Percentiles rank a stretch among this genome's conserved stretches.
Evolutionary conservation across 805 yeast species (phyloP).

Genomic region (Saccharomycopsis javanensis): DNA sequence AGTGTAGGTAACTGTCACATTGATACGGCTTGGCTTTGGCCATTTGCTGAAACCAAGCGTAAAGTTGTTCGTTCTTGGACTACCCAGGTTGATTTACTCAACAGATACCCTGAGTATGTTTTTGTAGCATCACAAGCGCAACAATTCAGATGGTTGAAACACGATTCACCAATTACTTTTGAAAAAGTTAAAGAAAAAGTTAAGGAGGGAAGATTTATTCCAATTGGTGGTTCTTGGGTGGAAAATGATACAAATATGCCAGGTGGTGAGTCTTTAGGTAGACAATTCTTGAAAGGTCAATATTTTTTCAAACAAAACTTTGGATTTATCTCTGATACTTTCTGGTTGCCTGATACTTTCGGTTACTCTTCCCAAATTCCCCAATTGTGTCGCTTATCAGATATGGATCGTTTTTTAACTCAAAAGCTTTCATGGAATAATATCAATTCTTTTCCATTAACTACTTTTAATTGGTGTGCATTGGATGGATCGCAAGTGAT

Average conservation of each 20-base stretch:
- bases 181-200: slow-evolving; percentile 48
- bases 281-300: slow-evolving; percentile 90
- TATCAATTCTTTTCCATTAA: slow-evolving; percentile 79
- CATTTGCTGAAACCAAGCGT: slow-evolving; percentile 92
- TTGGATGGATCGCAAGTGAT: slow-evolving; percentile 88
- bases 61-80: slow-evolving; percentile 95
- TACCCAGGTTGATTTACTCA: slow-evolving; percentile 75
- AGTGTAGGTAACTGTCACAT: slow-evolving; percentile 94
- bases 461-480: slow-evolving; percentile 93
- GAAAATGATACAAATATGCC: slow-evolving; percentile 96
- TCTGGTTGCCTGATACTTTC: slow-evolving; percentile 97
- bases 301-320: slow-evolving; percentile 72
- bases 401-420: slow-evolving; percentile 75
- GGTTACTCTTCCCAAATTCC: slow-evolving; percentile 96
- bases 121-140: slow-evolving; percentile 96
- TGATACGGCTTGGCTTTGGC: slow-evolving; percentile 99
- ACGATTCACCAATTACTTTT: slow-evolving; percentile 79
- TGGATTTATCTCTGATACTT: slow-evolving; percentile 63
- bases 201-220: slow-evolving; percentile 65
- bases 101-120: slow-evolving; percentile 82
- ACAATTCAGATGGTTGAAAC: slow-evolving; percentile 84
- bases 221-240: slow-evolving; percentile 97
- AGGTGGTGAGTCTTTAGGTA: slow-evolving; percentile 78
- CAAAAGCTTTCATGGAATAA: slow-evolving; percentile 96
- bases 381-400: slow-evolving; percentile 81